These are phyloP conservation scores for Claviceps digitariae DNA, from an alignment of 2,329 filamentous ascomycete species.

Conservation along the genomic window DNA sequence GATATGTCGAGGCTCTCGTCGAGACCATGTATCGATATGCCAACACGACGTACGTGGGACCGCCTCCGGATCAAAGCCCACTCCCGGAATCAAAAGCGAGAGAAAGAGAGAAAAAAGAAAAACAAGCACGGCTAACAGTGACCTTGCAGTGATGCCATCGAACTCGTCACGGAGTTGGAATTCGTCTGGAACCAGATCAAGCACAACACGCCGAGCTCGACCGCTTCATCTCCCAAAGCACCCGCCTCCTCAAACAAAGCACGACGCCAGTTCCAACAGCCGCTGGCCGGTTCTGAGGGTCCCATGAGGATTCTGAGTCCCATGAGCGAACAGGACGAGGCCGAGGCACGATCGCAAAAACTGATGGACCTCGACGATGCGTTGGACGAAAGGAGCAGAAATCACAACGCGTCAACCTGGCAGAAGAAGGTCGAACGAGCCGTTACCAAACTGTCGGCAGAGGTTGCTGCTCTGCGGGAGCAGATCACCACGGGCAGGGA, in stretches of 20 bases:
- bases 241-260: constrained; percentile 17
- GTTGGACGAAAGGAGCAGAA: constrained; percentile 25
- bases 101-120: background rate
- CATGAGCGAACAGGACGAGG: constrained; percentile 71
- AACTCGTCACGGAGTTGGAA: constrained; percentile 87
- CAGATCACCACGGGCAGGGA: constrained; percentile 70
- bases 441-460: constrained; percentile 77
- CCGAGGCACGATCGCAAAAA: constrained; percentile 39
- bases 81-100: background rate
- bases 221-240: constrained; percentile 41
- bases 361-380: constrained; percentile 33
- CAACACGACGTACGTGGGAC: constrained; percentile 53
- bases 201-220: constrained; percentile 58
- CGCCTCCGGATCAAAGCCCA: background rate
- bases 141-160: constrained; percentile 53
- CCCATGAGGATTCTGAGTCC: constrained; percentile 65
- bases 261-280: constrained; percentile 31
- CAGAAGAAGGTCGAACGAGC: constrained; percentile 71
- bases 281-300: constrained; percentile 34
- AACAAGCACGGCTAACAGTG: background rate
- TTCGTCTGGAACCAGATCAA: constrained; percentile 99
- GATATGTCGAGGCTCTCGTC: constrained; percentile 88
- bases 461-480: constrained; percentile 83
- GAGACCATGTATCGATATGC: constrained; percentile 96
- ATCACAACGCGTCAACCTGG: constrained; percentile 47